Evolutionary conservation across 345 rosid genomes (phyloP).

Genomic region (Capsella bursapastoris): DNA sequence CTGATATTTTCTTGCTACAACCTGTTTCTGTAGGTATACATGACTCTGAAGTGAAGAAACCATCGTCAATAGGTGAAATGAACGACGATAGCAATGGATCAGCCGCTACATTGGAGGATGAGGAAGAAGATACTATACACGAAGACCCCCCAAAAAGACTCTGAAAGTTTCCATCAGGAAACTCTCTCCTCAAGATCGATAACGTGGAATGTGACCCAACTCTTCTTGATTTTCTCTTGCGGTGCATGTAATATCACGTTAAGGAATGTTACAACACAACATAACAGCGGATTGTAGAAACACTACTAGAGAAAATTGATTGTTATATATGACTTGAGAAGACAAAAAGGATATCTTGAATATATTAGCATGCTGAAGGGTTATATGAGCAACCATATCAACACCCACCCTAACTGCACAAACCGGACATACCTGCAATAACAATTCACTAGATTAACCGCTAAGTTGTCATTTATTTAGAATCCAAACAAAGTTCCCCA

Average conservation of each 20-base stretch:
- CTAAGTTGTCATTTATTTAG: not conserved
- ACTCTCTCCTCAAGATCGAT: conserved; percentile 80
- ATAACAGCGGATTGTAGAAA: not conserved
- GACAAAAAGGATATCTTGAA: conserved; percentile 84
- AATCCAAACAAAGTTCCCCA: not conserved
- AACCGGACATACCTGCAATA: conserved; percentile 88
- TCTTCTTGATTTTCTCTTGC: conserved; percentile 84
- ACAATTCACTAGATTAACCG: conserved; percentile 1
- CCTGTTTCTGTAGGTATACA: conserved; percentile 51
- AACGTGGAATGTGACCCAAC: conserved; percentile 78
- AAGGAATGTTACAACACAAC: conserved; percentile 53
- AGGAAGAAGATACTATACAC: conserved; percentile 59
- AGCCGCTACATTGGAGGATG: conserved; percentile 63
- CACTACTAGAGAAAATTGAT: not conserved
- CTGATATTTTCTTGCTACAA: conserved; percentile 53
- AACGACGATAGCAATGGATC: conserved; percentile 92
- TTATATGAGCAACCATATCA: conserved; percentile 98
- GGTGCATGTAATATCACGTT: conserved; percentile 70
- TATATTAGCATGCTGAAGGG: conserved; percentile 83
- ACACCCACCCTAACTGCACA: conserved; percentile 86
- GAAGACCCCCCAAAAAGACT: conserved; percentile 77
- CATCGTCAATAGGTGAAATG: conserved; percentile 77
- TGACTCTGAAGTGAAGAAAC: conserved; percentile 47
- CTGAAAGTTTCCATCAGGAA: conserved; percentile 84
- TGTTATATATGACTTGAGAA: not conserved